phyloP scores from a whole-genome alignment of 1,284 basidiomycete species.

The Sporisorium iseilematis-ciliati region DNA sequence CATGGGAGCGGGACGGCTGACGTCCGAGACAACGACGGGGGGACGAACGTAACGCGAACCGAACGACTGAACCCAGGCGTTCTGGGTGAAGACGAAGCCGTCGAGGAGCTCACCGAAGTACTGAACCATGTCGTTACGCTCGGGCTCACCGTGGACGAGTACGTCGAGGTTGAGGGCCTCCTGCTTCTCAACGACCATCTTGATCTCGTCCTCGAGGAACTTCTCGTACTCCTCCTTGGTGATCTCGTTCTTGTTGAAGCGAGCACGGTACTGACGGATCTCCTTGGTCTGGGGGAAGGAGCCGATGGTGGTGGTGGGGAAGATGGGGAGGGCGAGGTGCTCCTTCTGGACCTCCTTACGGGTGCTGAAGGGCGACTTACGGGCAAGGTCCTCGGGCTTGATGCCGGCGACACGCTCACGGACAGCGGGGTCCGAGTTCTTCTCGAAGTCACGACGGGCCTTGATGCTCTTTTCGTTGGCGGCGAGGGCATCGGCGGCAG shows the following conservation, averaged over 20 bases:
- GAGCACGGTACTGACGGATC: slow-evolving; percentile 74
- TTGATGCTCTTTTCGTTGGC: slow-evolving; percentile 89
- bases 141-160: slow-evolving; percentile 98
- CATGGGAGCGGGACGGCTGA: slow-evolving; percentile 92
- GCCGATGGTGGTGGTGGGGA: slow-evolving; percentile 98
- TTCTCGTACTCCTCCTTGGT: slow-evolving; percentile 90
- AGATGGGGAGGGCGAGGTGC: slow-evolving; percentile 90
- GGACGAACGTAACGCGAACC: slow-evolving; percentile 91
- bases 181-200: slow-evolving; percentile 93
- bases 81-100: slow-evolving; percentile 98
- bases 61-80: slow-evolving; percentile 99
- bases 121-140: slow-evolving; percentile 99
- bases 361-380: slow-evolving; percentile 88
- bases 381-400: slow-evolving; percentile 86
- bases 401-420: slow-evolving; percentile 95
- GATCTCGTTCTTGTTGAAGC: slow-evolving; percentile 88
- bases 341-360: slow-evolving; percentile 91
- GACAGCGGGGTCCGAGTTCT: slow-evolving; percentile 91
- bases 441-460: slow-evolving; percentile 95
- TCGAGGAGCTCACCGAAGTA: slow-evolving; percentile 98
- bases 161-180: slow-evolving; percentile 96
- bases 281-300: slow-evolving; percentile 98
- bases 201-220: slow-evolving; percentile 99
- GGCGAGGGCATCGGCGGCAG: slow-evolving; percentile 58
- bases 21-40: slow-evolving; percentile 97